phyloP scores from a whole-genome alignment of 441 rosid species.

The Pelargonium citronellum region DNA sequence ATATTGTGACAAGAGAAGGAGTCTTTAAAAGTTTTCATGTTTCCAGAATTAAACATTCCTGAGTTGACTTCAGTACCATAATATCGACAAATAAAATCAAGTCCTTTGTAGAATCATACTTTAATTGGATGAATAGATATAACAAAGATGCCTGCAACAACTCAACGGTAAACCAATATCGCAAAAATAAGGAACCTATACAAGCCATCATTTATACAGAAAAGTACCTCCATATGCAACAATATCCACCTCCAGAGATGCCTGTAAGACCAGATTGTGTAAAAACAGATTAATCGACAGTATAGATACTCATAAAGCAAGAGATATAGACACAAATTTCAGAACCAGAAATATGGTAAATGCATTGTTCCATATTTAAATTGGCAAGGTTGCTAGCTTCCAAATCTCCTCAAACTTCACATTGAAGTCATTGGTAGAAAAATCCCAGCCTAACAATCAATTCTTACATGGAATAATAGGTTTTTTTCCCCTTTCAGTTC shows the following conservation, averaged over 20 bases:
- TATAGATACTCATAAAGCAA: background rate
- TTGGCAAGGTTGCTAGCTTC: background rate
- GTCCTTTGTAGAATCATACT: background rate
- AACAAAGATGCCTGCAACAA: background rate
- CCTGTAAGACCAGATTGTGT: conserved; percentile 35
- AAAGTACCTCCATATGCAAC: conserved; percentile 83
- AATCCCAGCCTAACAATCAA: background rate
- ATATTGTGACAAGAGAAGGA: background rate
- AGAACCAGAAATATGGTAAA: background rate
- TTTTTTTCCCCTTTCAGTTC: background rate
- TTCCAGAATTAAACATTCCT: background rate
- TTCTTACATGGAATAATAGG: background rate
- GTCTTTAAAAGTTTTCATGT: background rate
- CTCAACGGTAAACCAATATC: background rate
- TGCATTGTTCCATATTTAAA: background rate
- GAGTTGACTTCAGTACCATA: background rate
- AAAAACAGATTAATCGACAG: background rate
- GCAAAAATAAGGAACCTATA: background rate
- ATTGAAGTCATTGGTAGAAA: background rate
- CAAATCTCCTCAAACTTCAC: background rate
- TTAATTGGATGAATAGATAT: background rate
- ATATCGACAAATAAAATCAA: background rate
- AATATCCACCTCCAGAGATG: conserved; percentile 68
- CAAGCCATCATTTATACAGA: background rate
- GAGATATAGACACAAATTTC: background rate